Base-by-base conservation (phyloP, 2,329 filamentous ascomycete genomes). In the Scedosporium apiospermum region DNA sequence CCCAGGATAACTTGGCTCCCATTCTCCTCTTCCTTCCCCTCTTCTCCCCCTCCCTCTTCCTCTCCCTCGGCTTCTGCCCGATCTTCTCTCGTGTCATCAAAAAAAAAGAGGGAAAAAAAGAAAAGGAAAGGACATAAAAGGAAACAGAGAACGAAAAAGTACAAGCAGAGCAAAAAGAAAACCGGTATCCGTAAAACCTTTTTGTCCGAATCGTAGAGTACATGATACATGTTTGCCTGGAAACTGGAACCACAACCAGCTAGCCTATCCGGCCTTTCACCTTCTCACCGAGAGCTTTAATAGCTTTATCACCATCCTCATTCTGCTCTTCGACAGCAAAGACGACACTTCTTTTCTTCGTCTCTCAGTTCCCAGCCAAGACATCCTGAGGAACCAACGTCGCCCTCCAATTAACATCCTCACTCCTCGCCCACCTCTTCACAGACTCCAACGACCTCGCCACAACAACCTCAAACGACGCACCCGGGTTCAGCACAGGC, bases 401-500 rank as follows among this genome's bases (percentile, higher is more conserved):
- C 26, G 58, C 58, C 49, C n/a, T 44, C 62, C 62, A 63, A 46
- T 61, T 49, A 30, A 58, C 42, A 21, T 53, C 51, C 62, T 61
- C 58, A 26, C 21, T 49, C 14, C 55, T 58, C n/a, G 62, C 62
- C 58, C 62, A 63, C 34, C 58, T 60, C 58, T 34, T 55, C 58
- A 57, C 23, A 12, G 58, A 14, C 59, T 46, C 49, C 26, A 58
- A 41, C 42, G 53, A 38, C 53, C 41, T 38, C 23, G 38, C 57
- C 0, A 89, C 83, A 74, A 90, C 88, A 0, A 84, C 88, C 67
- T 86, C 89, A 0, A 82, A 79, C 9, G 80, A 83, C 65, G 89
- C 87, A 0, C 87, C 60, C 10, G 49, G 44, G 49, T 61, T 61
- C n/a, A 61, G 60, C 55, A 60, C 60, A 14, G 57, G 60, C 41